phyloP scores from a whole-genome alignment of 1,139 yeast genomes.

The Saccharomyces hybrid region DNA sequence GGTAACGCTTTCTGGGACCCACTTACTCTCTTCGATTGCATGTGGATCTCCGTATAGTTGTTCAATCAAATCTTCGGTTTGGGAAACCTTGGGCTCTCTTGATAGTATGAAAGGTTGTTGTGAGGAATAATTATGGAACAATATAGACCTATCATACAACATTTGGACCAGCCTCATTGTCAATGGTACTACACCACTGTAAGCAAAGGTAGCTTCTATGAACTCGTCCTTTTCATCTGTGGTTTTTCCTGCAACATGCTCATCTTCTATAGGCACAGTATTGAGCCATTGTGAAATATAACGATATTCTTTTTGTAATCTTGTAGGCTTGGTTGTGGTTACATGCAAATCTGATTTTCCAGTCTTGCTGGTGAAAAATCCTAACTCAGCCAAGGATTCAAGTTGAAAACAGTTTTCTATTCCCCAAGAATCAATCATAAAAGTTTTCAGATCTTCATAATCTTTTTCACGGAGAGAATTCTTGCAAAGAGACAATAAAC shows the following conservation, averaged over 20 bases:
- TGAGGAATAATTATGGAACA: slow-evolving; percentile 22
- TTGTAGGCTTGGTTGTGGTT: slow-evolving; percentile 4
- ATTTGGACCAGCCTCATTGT: slow-evolving; percentile 26
- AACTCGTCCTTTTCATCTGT: slow-evolving; percentile 18
- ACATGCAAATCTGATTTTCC: slow-evolving; percentile 2
- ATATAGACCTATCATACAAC: slow-evolving; percentile 24
- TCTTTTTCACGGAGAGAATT: slow-evolving; percentile 27
- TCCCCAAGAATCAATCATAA: slow-evolving; percentile 28
- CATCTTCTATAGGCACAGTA: slow-evolving; percentile 21
- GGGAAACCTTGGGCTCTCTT: slow-evolving; percentile 18
- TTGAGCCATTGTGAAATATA: slow-evolving; percentile 22
- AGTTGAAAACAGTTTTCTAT: slow-evolving; percentile 22
- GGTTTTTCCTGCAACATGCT: slow-evolving; percentile 7
- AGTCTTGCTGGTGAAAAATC: slow-evolving; percentile 17
- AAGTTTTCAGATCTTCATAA: slow-evolving; percentile 20
- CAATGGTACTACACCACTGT: slow-evolving; percentile 32
- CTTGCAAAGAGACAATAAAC: slow-evolving; percentile 23
- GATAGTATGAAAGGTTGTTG: slow-evolving; percentile 30
- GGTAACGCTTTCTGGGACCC: slow-evolving; percentile 22
- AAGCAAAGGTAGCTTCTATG: slow-evolving; percentile 24
- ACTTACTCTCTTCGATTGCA: slow-evolving; percentile 13
- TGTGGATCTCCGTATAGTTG: slow-evolving; percentile 19
- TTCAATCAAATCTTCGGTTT: slow-evolving; percentile 20
- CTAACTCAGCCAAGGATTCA: slow-evolving; percentile 20
- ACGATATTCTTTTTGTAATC: slow-evolving; percentile 16